Evolutionary conservation across 495 filamentous ascomycete species (phyloP).

Genomic region (Neurospora sp.): DNA sequence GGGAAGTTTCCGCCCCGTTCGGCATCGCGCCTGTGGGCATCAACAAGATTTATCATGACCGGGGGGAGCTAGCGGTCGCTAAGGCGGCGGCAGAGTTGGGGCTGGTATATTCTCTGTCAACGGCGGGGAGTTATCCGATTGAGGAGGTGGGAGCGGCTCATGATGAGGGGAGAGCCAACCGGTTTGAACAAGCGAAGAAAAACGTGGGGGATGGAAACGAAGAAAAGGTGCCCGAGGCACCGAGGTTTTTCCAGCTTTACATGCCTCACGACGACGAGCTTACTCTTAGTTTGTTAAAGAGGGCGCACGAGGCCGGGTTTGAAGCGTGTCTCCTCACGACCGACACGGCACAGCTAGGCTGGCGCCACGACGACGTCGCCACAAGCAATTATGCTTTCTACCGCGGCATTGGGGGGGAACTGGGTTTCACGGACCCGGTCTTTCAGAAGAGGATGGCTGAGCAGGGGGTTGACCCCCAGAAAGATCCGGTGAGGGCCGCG

Average conservation of each 20-base stretch:
- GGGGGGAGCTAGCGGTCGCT: neutral
- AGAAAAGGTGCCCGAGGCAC: neutral
- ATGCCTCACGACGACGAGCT: conserved; percentile 51
- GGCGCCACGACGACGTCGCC: conserved; percentile 57
- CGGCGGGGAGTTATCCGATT: neutral
- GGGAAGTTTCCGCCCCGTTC: neutral
- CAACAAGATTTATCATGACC: neutral
- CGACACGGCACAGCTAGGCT: conserved; percentile 48
- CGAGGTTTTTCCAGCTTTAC: conserved; percentile 59
- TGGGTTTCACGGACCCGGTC: conserved; percentile 50
- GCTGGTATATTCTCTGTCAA: neutral
- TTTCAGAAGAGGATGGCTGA: conserved; percentile 37
- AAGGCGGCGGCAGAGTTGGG: neutral
- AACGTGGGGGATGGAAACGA: no score
- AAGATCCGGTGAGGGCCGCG: conserved; percentile 15
- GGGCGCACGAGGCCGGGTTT: conserved; percentile 50
- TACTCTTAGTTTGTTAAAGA: conserved; percentile 49
- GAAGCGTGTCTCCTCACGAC: conserved; percentile 50
- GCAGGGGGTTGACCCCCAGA: conserved; percentile 10
- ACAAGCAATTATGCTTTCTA: conserved; percentile 48
- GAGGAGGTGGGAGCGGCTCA: neutral
- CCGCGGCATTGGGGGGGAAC: conserved; percentile 32
- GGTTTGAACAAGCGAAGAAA: neutral
- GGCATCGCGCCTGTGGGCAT: neutral
- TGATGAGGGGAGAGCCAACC: neutral